Evolutionary conservation across 305 asterid genomes (phyloP).

Genomic region (Plantago coronopus): DNA sequence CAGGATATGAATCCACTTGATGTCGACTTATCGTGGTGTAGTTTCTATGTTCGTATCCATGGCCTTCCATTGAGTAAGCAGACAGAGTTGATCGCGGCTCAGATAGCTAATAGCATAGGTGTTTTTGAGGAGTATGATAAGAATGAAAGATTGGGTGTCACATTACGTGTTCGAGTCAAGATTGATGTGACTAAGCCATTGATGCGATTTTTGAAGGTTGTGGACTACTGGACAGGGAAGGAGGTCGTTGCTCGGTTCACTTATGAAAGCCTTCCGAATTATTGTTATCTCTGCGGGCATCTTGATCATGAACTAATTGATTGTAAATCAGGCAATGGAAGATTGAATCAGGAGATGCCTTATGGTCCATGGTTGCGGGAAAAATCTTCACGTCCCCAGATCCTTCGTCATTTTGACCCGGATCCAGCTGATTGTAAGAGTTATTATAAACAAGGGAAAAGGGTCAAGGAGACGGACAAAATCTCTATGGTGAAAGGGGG

Average conservation of each 20-base stretch:
- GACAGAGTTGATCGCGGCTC: not conserved
- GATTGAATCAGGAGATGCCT: not conserved
- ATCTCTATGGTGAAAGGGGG: too few species aligned
- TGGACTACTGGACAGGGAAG: too few species aligned
- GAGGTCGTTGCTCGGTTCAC: not conserved
- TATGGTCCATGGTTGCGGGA: too few species aligned
- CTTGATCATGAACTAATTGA: not conserved
- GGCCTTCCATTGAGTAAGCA: not conserved
- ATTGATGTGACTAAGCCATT: not conserved
- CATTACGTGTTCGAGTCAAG: not conserved
- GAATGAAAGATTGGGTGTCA: not conserved
- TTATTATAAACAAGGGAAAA: too few species aligned
- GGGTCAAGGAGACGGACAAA: too few species aligned
- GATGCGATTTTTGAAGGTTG: not conserved
- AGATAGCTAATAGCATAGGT: not conserved
- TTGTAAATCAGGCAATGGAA: not conserved
- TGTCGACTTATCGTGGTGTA: not conserved
- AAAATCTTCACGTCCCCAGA: too few species aligned
- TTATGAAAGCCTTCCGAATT: not conserved
- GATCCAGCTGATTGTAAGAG: too few species aligned
- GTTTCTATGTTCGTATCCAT: not conserved
- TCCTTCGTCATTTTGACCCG: too few species aligned
- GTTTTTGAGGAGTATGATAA: not conserved
- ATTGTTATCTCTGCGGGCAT: not conserved
- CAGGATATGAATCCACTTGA: not conserved